Conservation (phyloP, 129 eudicot species). For the Lactuca sativa region DNA sequence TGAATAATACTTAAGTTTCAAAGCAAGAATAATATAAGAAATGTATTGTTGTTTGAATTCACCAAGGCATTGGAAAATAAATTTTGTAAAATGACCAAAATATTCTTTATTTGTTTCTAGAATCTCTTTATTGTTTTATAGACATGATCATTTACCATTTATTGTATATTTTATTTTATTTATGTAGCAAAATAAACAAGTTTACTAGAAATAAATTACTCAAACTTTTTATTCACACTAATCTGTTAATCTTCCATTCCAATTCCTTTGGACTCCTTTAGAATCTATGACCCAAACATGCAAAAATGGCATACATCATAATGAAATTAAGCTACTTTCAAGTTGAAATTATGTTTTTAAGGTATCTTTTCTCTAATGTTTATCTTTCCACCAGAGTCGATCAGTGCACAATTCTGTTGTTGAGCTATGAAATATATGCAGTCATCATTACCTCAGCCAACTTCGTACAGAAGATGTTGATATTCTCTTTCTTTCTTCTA, state of each 20-base stretch:
- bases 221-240: no score
- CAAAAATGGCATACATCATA: no score
- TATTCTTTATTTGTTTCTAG: neutral
- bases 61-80: neutral
- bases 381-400: slow-evolving; percentile 52
- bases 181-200: no score
- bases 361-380: slow-evolving; percentile 7
- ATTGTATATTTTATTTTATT: no score
- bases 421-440: slow-evolving; percentile 96
- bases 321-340: slow-evolving; percentile 14
- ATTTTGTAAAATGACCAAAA: neutral
- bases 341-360: neutral
- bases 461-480: slow-evolving; percentile 91
- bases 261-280: no score
- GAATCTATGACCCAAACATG: no score
- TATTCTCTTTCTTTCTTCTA: slow-evolving; percentile 18
- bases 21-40: neutral
- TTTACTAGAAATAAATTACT: no score
- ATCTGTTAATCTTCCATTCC: no score
- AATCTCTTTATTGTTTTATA: no score
- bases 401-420: slow-evolving; percentile 93
- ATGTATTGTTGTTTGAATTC: slow-evolving; percentile 10
- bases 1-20: neutral
- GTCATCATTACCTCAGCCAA: slow-evolving; percentile 98
- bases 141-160: no score